Conservation (phyloP, 768 basidiomycete genomes). For the Kwoniella heveanensis region DNA sequence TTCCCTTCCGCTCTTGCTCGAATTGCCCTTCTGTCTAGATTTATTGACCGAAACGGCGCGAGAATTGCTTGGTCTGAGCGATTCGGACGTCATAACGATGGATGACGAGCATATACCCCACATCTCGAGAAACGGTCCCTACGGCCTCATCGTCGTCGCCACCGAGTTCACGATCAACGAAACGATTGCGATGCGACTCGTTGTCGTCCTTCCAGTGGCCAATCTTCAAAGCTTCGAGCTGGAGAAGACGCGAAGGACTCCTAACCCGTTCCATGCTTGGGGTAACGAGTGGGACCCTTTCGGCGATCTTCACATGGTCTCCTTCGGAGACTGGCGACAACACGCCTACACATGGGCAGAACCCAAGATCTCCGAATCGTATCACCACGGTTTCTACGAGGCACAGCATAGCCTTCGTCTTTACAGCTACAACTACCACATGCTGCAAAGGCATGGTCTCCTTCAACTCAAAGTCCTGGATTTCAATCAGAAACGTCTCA, state of each 20-base stretch:
- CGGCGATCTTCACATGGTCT: background rate
- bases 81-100: background rate
- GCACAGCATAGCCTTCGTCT: conserved; percentile 12
- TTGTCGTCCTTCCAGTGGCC: conserved; percentile 1
- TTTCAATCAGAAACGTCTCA: conserved; percentile 11
- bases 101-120: conserved; percentile 1
- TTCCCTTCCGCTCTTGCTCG: conserved; percentile 9
- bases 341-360: conserved; percentile 7
- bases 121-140: conserved; percentile 3
- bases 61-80: background rate
- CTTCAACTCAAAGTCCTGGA: conserved; percentile 1
- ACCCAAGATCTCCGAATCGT: conserved; percentile 1
- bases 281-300: conserved; percentile 7
- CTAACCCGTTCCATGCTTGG: background rate
- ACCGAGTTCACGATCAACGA: conserved; percentile 11
- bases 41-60: background rate
- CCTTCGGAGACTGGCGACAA: background rate
- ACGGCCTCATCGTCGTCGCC: conserved; percentile 4
- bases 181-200: background rate
- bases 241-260: background rate
- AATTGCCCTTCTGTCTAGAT: conserved; percentile 8
- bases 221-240: conserved; percentile 2
- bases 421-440: background rate
- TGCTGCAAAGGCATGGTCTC: background rate
- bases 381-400: conserved; percentile 13